These are phyloP conservation scores for Poa annua DNA, from an alignment of 176 grass and related monocot species.

Conservation along the genomic window DNA sequence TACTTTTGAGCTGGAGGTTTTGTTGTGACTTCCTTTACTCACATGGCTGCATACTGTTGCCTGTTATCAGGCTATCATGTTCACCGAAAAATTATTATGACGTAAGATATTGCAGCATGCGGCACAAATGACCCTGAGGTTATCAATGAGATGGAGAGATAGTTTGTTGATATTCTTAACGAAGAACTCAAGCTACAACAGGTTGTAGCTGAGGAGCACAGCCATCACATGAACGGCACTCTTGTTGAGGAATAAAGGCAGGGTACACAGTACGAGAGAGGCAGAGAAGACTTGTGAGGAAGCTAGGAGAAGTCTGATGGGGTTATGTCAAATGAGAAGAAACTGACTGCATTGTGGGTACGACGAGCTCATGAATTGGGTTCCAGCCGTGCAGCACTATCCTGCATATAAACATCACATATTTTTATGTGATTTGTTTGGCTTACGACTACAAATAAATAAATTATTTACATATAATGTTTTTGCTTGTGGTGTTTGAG, in stretches of 20 bases:
- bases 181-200: conserved; percentile 95
- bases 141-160: conserved; percentile 82
- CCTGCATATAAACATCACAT: too few species aligned
- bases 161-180: conserved; percentile 80
- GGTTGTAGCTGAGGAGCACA: conserved; percentile 80
- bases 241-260: conserved; percentile 77
- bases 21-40: background rate
- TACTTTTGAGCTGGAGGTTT: too few species aligned
- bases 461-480: too few species aligned
- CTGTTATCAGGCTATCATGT: conserved; percentile 33
- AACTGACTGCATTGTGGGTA: conserved; percentile 78
- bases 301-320: conserved; percentile 68
- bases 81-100: conserved; percentile 2
- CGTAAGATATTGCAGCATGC: conserved; percentile 60
- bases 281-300: conserved; percentile 87
- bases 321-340: conserved; percentile 75
- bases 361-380: conserved; percentile 71
- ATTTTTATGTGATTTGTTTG: too few species aligned
- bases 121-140: conserved; percentile 82
- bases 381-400: too few species aligned
- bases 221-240: conserved; percentile 79
- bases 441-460: too few species aligned
- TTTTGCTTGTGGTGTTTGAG: too few species aligned
- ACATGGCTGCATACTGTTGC: background rate
- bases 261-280: conserved; percentile 79